phyloP scores from a whole-genome alignment of 1,284 basidiomycete genomes.

The Volvariella volvacea region DNA sequence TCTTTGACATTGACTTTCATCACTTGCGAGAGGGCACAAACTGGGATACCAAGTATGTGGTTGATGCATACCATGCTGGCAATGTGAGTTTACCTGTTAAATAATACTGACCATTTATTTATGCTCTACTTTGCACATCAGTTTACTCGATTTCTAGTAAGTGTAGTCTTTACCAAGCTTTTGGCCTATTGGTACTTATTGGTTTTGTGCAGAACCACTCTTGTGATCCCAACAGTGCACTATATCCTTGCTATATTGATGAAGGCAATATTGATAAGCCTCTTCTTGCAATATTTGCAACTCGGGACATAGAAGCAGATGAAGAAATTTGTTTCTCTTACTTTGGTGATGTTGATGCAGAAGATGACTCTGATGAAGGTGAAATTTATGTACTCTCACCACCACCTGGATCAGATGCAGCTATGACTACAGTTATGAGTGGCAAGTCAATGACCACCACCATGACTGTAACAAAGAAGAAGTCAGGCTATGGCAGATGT shows the following conservation, averaged over 20 bases:
- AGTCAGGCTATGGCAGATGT: constrained; percentile 39
- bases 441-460: constrained; percentile 15
- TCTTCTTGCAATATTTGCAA: constrained; percentile 67
- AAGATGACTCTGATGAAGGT: constrained; percentile 28
- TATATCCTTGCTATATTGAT: constrained; percentile 68
- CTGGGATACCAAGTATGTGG: constrained; percentile 41
- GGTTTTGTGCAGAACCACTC: constrained; percentile 67
- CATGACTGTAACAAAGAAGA: constrained; percentile 23
- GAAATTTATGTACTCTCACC: constrained; percentile 1
- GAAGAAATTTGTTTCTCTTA: constrained; percentile 86
- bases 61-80: constrained; percentile 85
- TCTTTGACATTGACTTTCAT: constrained; percentile 79
- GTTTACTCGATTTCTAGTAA: constrained; percentile 66
- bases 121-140: constrained; percentile 22
- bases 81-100: constrained; percentile 66
- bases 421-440: constrained; percentile 23
- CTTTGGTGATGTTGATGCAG: constrained; percentile 42
- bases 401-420: not conserved
- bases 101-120: constrained; percentile 3
- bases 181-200: constrained; percentile 9
- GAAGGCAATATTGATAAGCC: constrained; percentile 55
- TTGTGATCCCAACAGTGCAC: constrained; percentile 78
- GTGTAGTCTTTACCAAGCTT: constrained; percentile 17
- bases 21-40: constrained; percentile 41
- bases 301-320: constrained; percentile 50